Evolutionary conservation across 495 filamentous ascomycete genomes (phyloP).

Genomic region (Penicillium lividum): DNA sequence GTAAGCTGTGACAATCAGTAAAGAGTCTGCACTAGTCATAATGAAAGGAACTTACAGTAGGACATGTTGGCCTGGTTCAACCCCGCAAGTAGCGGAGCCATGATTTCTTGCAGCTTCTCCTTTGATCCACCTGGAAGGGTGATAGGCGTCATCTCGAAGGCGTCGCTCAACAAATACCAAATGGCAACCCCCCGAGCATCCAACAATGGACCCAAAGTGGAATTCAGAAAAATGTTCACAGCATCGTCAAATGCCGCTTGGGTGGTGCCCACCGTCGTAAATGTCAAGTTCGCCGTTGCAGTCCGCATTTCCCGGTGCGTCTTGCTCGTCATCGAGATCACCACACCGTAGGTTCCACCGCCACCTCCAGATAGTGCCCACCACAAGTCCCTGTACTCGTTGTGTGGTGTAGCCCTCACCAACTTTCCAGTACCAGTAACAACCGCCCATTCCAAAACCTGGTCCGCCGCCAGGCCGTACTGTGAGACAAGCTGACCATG

Average conservation of each 20-base stretch:
- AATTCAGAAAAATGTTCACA: constrained; percentile 8
- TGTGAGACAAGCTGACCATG: constrained; percentile 51
- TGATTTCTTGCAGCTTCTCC: constrained; percentile 10
- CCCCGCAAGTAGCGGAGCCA: constrained; percentile 1
- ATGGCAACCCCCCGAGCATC: constrained; percentile 16
- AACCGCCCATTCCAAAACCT: neutral
- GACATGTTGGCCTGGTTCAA: constrained; percentile 8
- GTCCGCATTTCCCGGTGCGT: constrained; percentile 8
- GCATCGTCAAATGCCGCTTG: constrained; percentile 4
- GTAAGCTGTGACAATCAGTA: constrained; percentile 10
- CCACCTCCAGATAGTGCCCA: constrained; percentile 11
- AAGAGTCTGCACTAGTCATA: neutral
- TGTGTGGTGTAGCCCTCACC: neutral
- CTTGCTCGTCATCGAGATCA: constrained; percentile 15
- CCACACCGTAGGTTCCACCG: constrained; percentile 15
- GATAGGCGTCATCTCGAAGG: constrained; percentile 15
- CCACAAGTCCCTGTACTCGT: constrained; percentile 4
- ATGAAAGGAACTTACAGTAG: constrained; percentile 8
- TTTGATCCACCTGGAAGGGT: constrained; percentile 10
- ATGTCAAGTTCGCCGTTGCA: constrained; percentile 12
- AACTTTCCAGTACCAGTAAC: neutral
- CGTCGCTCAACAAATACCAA: constrained; percentile 6
- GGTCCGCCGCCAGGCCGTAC: too few relatives aligned
- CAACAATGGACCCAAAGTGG: constrained; percentile 7
- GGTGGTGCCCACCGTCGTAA: neutral